Evolutionary conservation across 352 stramenopile genomes (phyloP).

Genomic region (Pythium aquatile): DNA sequence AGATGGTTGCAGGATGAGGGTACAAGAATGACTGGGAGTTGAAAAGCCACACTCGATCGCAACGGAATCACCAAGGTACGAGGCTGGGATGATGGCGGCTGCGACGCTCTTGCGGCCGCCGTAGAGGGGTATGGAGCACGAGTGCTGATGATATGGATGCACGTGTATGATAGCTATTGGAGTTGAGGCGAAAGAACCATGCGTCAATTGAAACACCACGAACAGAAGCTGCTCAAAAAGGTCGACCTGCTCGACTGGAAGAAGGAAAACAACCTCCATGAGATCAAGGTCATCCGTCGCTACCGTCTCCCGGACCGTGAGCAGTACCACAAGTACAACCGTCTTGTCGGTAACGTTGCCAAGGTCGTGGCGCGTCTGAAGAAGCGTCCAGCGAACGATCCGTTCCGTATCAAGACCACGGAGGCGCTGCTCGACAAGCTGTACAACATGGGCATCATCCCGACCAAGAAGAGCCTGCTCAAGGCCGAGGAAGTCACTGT

Average conservation of each 20-base stretch:
- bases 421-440: conserved; percentile 97
- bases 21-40: conserved; percentile 23
- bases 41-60: conserved; percentile 28
- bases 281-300: conserved; percentile 96
- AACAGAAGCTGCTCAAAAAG: conserved; percentile 99
- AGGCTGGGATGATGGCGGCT: not conserved
- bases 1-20: conserved; percentile 21
- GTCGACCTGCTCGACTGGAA: conserved; percentile 99
- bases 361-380: conserved; percentile 95
- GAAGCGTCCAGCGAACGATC: conserved; percentile 92
- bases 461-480: conserved; percentile 95
- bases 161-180: not conserved
- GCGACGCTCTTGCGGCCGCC: not conserved
- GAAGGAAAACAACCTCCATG: conserved; percentile 97
- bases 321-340: conserved; percentile 99
- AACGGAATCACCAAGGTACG: conserved; percentile 14
- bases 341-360: conserved; percentile 95
- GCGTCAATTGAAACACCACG: conserved; percentile 94
- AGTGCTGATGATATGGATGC: conserved; percentile 1
- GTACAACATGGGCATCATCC: conserved; percentile 97
- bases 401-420: conserved; percentile 96
- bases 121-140: not conserved
- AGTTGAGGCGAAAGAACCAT: conserved; percentile 39
- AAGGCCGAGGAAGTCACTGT: conserved; percentile 97
- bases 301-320: conserved; percentile 98